Percentiles rank a stretch among this genome's conserved stretches.
phyloP scores from a whole-genome alignment of 176 grass and related monocot genomes.

The Rhynchospora pubera region DNA sequence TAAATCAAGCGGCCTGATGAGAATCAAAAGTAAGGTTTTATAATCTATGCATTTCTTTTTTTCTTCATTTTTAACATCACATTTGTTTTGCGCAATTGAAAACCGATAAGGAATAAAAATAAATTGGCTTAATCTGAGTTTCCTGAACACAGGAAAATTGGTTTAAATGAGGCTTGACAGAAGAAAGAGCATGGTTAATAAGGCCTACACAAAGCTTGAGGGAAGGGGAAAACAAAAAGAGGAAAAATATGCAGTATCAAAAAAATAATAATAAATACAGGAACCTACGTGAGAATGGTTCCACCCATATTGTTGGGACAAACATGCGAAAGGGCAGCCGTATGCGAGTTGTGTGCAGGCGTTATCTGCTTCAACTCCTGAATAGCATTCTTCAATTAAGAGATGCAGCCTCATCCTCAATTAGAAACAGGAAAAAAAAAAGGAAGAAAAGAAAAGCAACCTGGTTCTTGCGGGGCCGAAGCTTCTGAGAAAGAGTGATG shows the following conservation, averaged over 20 bases:
- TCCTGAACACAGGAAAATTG: neutral
- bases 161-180: neutral
- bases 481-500: slow-evolving; percentile 62
- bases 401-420: neutral
- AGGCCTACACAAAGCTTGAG: slow-evolving; percentile 1
- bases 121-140: neutral
- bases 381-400: slow-evolving; percentile 39
- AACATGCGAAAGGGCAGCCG: slow-evolving; percentile 69
- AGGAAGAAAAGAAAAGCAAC: slow-evolving; percentile 41
- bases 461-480: slow-evolving; percentile 47
- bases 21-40: slow-evolving; percentile 34
- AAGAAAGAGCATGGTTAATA: neutral
- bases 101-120: neutral
- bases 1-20: slow-evolving; percentile 87
- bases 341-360: slow-evolving; percentile 60
- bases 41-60: neutral
- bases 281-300: slow-evolving; percentile 70
- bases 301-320: slow-evolving; percentile 54
- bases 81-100: neutral
- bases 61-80: neutral
- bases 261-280: slow-evolving; percentile 20
- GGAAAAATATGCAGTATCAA: neutral
- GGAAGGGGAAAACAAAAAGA: neutral
- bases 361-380: slow-evolving; percentile 59
- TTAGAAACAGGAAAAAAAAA: slow-evolving; percentile 17